Evolutionary conservation across 805 yeast species (phyloP), one percentile per base, ranked within the genome.

Genomic region (Starmerella sp.): DNA sequence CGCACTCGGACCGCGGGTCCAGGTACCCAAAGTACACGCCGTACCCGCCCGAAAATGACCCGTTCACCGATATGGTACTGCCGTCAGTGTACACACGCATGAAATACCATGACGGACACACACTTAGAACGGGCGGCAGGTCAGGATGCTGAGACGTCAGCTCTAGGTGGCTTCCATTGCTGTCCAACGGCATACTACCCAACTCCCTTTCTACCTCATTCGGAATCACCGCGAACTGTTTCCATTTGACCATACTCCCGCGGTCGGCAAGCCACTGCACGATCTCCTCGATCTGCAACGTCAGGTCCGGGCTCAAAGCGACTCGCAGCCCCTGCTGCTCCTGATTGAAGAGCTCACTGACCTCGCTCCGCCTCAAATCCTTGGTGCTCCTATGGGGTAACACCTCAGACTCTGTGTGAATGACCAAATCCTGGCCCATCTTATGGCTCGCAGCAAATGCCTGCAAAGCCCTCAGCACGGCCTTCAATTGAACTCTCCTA

Each of bases 21-120:
- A 46, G 15, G 39, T 46, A 46, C 7, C 49, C 49, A 46, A 46
- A 46, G 17, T 46, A 46, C 5, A 46, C 49, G n/a, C 49, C 49
- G 15, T 32, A 46, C 11, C 49, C 49, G 4, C 49, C 49, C 5
- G 39, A 34, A 28, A 46, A 46, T 2, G 49, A 5, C 6, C 49
- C 49, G n/a, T 46, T 46, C 30, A 46, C 49, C 14, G 49, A 46
- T 4, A 46, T 46, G 15, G 49, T 46, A 14, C 49, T 46, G 8
- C 49, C 49, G n/a, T 46, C 49, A 22, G 49, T 46, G 30, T 46
- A 46, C 4, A 46, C 49, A 14, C 49, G 38, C 38, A 34, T 34
- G 15, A 32, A 46, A 10, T 46, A 32, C 49, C 49, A 34, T 5
- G 49, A 46, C 11, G 39, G 49, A 9, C 39, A 34, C 8, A 14